Percentiles rank a stretch among this genome's conserved stretches.
These are phyloP conservation scores for Theileria parva DNA, from an alignment of 169 alveolate species.

Conservation along the genomic window DNA sequence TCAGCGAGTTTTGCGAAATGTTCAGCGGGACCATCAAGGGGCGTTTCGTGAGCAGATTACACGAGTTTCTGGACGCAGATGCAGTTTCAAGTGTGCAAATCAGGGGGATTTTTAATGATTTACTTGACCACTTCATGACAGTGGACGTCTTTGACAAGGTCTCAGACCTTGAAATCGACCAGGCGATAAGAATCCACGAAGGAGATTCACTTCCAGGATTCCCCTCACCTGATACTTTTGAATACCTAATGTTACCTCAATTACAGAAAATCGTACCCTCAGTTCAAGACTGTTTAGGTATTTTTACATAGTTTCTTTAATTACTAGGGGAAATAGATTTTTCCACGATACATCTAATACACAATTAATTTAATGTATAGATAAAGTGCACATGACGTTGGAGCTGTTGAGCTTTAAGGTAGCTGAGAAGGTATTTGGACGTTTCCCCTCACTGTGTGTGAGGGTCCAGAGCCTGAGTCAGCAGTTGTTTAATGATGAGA, in stretches of 20 bases:
- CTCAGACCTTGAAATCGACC: slow-evolving; percentile 93
- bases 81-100: slow-evolving; percentile 85
- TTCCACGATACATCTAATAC: background rate
- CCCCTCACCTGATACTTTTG: slow-evolving; percentile 96
- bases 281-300: slow-evolving; percentile 68
- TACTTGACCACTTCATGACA: slow-evolving; percentile 86
- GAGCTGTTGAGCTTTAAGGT: slow-evolving; percentile 88
- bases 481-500: slow-evolving; percentile 83
- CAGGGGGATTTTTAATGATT: slow-evolving; percentile 86
- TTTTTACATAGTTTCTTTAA: background rate
- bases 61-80: slow-evolving; percentile 77
- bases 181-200: slow-evolving; percentile 95
- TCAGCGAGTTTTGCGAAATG: slow-evolving; percentile 96
- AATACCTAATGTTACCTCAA: slow-evolving; percentile 92
- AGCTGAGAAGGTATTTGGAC: slow-evolving; percentile 86
- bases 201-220: slow-evolving; percentile 99
- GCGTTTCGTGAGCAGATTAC: slow-evolving; percentile 89
- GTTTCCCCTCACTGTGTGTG: slow-evolving; percentile 91
- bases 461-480: slow-evolving; percentile 86
- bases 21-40: slow-evolving; percentile 93
- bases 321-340: background rate
- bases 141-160: slow-evolving; percentile 80
- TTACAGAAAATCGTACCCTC: slow-evolving; percentile 84
- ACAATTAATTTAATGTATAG: slow-evolving; percentile 7
- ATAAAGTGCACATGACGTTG: slow-evolving; percentile 80